These are phyloP conservation scores for Hysterium pulicare DNA, from an alignment of 2,329 filamentous ascomycete species.

Conservation along the genomic window DNA sequence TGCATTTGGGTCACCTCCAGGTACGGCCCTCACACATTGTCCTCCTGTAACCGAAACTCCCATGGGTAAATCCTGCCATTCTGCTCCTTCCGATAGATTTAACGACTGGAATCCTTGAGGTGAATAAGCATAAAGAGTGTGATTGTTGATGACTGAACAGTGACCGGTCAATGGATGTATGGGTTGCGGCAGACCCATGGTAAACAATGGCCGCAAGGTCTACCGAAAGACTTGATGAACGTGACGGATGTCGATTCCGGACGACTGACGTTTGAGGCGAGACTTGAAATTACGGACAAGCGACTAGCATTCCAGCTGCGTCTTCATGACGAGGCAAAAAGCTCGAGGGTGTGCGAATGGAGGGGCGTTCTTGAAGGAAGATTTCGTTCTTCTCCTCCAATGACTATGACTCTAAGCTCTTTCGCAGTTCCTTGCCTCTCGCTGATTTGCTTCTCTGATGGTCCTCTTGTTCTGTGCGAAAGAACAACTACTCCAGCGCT, in stretches of 20 bases:
- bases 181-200: conserved; percentile 72
- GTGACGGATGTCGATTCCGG: background rate
- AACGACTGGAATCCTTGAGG: conserved; percentile 72
- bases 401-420: conserved; percentile 5
- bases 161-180: conserved; percentile 67
- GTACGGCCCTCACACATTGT: conserved; percentile 69
- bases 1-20: conserved; percentile 53
- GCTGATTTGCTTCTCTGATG: background rate
- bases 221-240: background rate
- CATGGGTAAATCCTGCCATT: conserved; percentile 65
- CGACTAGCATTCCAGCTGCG: conserved; percentile 15
- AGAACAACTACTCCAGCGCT: background rate
- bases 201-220: conserved; percentile 6
- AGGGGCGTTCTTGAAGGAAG: background rate
- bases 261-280: conserved; percentile 6
- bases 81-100: conserved; percentile 61
- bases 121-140: conserved; percentile 82
- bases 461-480: background rate
- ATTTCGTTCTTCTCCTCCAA: conserved; percentile 2
- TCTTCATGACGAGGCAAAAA: conserved; percentile 27
- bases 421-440: conserved; percentile 3
- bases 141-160: conserved; percentile 77
- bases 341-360: background rate
- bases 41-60: conserved; percentile 71
- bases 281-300: conserved; percentile 6